Base-by-base conservation (phyloP, 2,329 filamentous ascomycete species). In the Cadophora malorum region DNA sequence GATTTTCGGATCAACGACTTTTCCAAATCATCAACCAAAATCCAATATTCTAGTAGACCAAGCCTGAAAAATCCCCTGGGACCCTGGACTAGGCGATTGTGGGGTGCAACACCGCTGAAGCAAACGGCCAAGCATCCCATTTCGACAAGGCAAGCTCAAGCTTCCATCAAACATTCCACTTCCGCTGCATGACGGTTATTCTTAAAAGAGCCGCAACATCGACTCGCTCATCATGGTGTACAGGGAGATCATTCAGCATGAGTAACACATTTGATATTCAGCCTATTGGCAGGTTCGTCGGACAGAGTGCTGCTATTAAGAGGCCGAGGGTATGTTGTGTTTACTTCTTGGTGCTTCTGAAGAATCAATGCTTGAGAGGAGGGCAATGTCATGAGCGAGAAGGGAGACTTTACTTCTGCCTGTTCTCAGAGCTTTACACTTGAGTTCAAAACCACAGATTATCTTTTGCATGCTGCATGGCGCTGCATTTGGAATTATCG, bases 281-380 rank as follows among this genome's bases (percentile, higher is more conserved):
- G 73, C 91, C 91, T n/a, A 81, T 91, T 64, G 82, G 84, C 67
- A 87, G 89, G 60, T 95, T 95, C 77, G 81, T 82, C 50, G 90
- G 90, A 66, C 83, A 83, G 60, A 90, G 88, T 76, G 87, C 91
- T 69, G 85, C 90, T 3, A 90, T 96, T 69, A 90, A 90, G 76
- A 84, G 92, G 72, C 93, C 93, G 23, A 92, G 87, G 82, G 91
- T 91, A 79, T 74, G 80, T 35, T 63, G 41, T 45, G 41, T 45
- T 45, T 63, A 53, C 45, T 33, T 38, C 38, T 2, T 41, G 55
- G 25, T 16, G 16, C 6, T 33, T 19, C 7, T 16, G 41, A 45
- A 45, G 41, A 16, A 19, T 2, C 41, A 19, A 45, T 45, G 41
- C 16, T 16, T 38, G 8, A 38, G 8, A 38, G 35, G 2, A 38